Conservation (phyloP, 2,329 filamentous ascomycete species). For the Aspergillus floridensis region DNA sequence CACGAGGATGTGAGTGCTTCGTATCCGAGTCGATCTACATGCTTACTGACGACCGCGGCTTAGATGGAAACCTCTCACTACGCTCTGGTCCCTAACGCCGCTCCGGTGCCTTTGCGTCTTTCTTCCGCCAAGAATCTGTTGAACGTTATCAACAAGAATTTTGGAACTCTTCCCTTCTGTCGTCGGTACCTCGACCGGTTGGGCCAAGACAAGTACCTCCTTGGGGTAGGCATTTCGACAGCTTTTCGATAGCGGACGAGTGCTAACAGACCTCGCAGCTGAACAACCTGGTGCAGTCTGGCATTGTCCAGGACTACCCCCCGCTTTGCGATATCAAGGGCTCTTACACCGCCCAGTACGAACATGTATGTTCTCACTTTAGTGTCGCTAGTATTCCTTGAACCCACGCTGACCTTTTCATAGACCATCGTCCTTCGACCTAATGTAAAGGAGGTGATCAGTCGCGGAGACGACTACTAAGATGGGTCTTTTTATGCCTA, state of each 20-base stretch:
- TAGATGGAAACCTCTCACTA: constrained; percentile 84
- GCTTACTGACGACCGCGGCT: constrained; percentile 7
- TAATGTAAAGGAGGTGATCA: constrained; percentile 83
- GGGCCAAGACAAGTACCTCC: constrained; percentile 91
- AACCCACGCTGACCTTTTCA: constrained; percentile 16
- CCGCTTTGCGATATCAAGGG: constrained; percentile 90
- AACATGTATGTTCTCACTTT: constrained; percentile 68
- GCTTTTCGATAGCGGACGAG: neutral
- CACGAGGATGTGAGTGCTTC: constrained; percentile 70
- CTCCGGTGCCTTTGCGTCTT: constrained; percentile 72
- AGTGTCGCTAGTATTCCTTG: neutral
- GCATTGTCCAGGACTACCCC: constrained; percentile 87
- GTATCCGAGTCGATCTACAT: neutral
- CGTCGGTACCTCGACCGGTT: constrained; percentile 85
- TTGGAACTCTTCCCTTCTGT: constrained; percentile 88
- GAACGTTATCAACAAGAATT: constrained; percentile 92
- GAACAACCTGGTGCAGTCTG: constrained; percentile 78
- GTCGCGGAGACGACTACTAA: constrained; percentile 81
- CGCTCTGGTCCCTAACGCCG: constrained; percentile 68
- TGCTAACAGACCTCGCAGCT: constrained; percentile 51
- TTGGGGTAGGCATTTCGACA: constrained; percentile 62
- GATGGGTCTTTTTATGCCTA: constrained; percentile 1
- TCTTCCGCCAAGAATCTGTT: constrained; percentile 81
- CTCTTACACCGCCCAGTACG: constrained; percentile 89
- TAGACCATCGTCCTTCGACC: constrained; percentile 75